A percentile compares a stretch with the other conserved stretches of the same genome.
Conservation (phyloP, 129 eudicot species). For the Kitagawia praeruptora region DNA sequence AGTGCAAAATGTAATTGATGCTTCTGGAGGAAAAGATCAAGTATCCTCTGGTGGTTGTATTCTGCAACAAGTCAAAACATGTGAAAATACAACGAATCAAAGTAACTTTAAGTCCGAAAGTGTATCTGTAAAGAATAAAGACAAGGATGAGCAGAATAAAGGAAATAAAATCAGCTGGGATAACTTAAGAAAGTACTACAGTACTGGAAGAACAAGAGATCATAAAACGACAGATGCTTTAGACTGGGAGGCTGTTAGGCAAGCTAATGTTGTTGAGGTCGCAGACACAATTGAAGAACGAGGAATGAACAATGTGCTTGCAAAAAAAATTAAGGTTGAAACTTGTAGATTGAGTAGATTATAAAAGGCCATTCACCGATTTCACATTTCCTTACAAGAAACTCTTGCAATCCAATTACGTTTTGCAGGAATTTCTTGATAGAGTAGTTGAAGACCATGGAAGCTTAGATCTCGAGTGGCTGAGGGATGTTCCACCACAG, state of each 20-base stretch:
- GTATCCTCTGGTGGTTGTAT: background rate
- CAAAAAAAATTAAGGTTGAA: constrained; percentile 53
- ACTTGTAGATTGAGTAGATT: background rate
- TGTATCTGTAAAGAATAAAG: constrained; percentile 20
- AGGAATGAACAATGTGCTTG: constrained; percentile 57
- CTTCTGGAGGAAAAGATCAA: background rate
- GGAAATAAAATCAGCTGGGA: constrained; percentile 46
- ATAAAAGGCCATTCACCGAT: background rate
- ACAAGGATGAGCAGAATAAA: constrained; percentile 20
- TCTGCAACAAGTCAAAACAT: background rate
- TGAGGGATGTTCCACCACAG: constrained; percentile 64
- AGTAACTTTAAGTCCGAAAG: constrained; percentile 5
- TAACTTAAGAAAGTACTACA: constrained; percentile 27
- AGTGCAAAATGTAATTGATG: constrained; percentile 1
- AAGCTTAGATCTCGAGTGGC: constrained; percentile 75
- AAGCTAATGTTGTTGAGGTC: constrained; percentile 31
- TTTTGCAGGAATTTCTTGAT: constrained; percentile 42
- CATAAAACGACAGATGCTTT: constrained; percentile 36
- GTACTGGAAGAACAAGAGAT: constrained; percentile 15
- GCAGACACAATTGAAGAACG: constrained; percentile 39
- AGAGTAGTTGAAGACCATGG: constrained; percentile 66
- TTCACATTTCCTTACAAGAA: background rate
- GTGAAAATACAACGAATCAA: constrained; percentile 6
- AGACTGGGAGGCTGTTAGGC: constrained; percentile 73
- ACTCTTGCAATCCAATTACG: background rate